Base-by-base conservation (phyloP, 2,329 filamentous ascomycete genomes). In the Aspergillus terreus region DNA sequence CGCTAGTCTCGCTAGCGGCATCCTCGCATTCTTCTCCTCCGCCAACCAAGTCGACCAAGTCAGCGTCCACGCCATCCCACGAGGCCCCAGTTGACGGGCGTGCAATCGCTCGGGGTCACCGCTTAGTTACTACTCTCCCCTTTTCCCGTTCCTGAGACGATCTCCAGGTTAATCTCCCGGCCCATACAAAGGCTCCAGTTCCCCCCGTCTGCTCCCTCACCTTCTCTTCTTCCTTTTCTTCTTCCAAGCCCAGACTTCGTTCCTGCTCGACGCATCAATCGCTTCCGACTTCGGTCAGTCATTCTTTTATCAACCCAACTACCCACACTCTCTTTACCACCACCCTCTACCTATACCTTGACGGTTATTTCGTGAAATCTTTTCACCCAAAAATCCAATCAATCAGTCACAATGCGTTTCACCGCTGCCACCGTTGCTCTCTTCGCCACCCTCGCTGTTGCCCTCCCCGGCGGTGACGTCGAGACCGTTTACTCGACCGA, bases 401-500 rank as follows among this genome's bases (percentile, higher is more conserved):
- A 44, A 57, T 60, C 57, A 62, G 62, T 70, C 70, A 74, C 66
- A 63, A 74, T 74, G 71, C 71, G 70, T 72, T 74, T 73, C 71
- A 62, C 71, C 52, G 57, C 64, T 63, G 67, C 66, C 58, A 63
- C 71, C 58, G 56, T 72, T 60, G 71, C 71, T 56, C 59, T 74
- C 60, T 71, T 72, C 64, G 70, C 69, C 56, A 68, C 69, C 63
- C 65, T 73, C 56, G 70, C 66, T 50, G 63, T 66, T 61, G 71
- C 71, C 55, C 51, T 67, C 52, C 69, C 68, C 56, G 60, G 63
- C 54, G 65, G 62, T 52, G 64, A 61, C 50, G 60, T 68, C 54
- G 50, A 66, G 60, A 77, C 80, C 64, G 73, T 83, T 73, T 82
- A 80, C 78, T 71, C 74, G 66, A 83, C 80, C 59, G 76, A 82